phyloP scores from a whole-genome alignment of 2,329 filamentous ascomycete species.

The Botrytis porri region DNA sequence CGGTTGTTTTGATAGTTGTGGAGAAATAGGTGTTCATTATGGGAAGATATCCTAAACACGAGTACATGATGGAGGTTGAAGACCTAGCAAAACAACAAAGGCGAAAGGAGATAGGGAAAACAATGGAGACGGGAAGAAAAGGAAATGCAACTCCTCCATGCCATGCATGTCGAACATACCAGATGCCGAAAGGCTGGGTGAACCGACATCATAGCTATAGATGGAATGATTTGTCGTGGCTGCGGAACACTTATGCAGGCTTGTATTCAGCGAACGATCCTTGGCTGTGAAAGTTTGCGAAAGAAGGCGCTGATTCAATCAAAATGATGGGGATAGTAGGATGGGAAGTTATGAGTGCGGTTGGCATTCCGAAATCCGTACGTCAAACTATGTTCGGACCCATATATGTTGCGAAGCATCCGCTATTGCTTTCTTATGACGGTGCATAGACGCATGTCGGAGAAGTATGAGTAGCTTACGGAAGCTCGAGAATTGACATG shows the following conservation, averaged over 20 bases:
- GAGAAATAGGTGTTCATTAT: neutral
- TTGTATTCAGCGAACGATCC: neutral
- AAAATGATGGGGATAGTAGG: neutral
- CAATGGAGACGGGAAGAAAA: neutral
- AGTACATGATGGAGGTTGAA: neutral
- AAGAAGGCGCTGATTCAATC: neutral
- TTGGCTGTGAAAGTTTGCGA: neutral
- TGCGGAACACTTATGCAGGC: too few species aligned
- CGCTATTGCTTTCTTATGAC: neutral
- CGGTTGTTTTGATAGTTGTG: neutral
- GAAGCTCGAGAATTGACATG: too few species aligned
- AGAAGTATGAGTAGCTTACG: neutral
- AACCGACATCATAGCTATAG: neutral
- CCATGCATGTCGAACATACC: neutral
- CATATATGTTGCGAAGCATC: neutral
- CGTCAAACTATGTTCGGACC: too few species aligned
- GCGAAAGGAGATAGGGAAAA: neutral
- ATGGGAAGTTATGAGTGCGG: neutral
- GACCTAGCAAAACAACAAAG: neutral
- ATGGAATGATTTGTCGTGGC: too few species aligned
- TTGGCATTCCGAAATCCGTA: neutral
- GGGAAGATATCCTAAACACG: neutral
- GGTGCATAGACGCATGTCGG: neutral
- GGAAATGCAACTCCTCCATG: neutral
- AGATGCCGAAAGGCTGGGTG: too few species aligned